Evolutionary conservation across 331 rosid species (phyloP).

Genomic region (Quercus lobata): DNA sequence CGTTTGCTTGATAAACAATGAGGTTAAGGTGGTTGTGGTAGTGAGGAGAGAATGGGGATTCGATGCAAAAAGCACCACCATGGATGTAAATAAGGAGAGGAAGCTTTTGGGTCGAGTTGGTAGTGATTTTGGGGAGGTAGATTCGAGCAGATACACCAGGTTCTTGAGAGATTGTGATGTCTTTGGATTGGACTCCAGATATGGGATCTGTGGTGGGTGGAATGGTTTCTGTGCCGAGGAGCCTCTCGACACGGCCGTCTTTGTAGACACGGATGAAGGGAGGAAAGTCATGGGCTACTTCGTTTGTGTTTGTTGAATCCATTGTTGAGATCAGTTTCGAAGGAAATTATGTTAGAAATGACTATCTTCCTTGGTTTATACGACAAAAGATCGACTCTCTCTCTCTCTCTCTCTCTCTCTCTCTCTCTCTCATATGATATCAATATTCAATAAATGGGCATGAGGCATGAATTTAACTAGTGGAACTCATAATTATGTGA

Average conservation of each 20-base stretch:
- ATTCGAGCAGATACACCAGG: slow-evolving; percentile 13
- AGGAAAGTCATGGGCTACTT: background rate
- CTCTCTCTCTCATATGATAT: too few species aligned
- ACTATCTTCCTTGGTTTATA: too few species aligned
- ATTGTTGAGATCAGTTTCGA: background rate
- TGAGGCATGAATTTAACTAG: too few species aligned
- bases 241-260: slow-evolving; percentile 11
- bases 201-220: background rate
- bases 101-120: background rate
- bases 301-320: background rate
- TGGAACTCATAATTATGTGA: too few species aligned
- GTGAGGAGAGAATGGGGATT: background rate
- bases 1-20: background rate
- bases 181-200: slow-evolving; percentile 28
- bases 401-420: too few species aligned
- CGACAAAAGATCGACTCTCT: too few species aligned
- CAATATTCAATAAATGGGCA: too few species aligned
- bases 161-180: slow-evolving; percentile 12
- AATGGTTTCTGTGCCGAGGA: background rate
- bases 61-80: slow-evolving; percentile 24
- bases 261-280: slow-evolving; percentile 1
- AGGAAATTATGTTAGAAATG: too few species aligned
- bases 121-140: slow-evolving; percentile 1
- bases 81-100: slow-evolving; percentile 22
- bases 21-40: slow-evolving; percentile 8